Evolutionary conservation across 257 asterid species (phyloP).

Genomic region (Leptodermis oblonga): DNA sequence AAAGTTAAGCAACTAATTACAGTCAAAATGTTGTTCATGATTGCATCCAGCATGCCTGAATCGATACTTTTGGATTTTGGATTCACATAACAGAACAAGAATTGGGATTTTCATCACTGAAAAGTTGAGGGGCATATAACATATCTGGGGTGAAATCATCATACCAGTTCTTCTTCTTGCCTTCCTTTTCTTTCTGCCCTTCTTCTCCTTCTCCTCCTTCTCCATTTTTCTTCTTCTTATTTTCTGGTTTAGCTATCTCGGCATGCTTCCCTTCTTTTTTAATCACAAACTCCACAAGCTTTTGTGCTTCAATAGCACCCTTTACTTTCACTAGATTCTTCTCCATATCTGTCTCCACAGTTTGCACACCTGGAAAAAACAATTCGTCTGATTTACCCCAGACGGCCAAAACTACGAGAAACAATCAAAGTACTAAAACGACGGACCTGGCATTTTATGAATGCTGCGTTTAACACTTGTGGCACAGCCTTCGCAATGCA

Average conservation of each 20-base stretch:
- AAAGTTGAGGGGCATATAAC: constrained; percentile 53
- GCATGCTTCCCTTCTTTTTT: constrained; percentile 50
- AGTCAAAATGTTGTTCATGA: background rate
- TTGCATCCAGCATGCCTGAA: too few species aligned
- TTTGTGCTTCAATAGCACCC: constrained; percentile 57
- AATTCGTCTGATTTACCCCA: too few species aligned
- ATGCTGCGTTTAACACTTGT: constrained; percentile 53
- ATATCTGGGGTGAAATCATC: constrained; percentile 25
- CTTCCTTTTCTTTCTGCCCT: background rate
- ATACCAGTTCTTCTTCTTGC: background rate
- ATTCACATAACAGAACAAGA: constrained; percentile 52
- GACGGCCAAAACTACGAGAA: too few species aligned
- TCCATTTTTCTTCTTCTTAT: background rate
- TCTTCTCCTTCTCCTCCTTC: too few species aligned
- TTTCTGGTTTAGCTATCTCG: constrained; percentile 36
- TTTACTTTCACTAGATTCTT: constrained; percentile 57
- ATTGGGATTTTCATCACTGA: constrained; percentile 82
- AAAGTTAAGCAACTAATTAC: background rate
- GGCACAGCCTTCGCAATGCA: constrained; percentile 70
- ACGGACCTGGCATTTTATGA: constrained; percentile 64
- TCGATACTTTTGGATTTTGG: background rate
- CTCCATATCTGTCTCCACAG: constrained; percentile 46
- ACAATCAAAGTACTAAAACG: too few species aligned
- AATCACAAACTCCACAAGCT: constrained; percentile 43
- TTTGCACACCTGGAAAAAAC: constrained; percentile 57